A percentile compares a stretch with the other conserved stretches of the same genome.
Evolutionary conservation across 2,329 filamentous ascomycete genomes (phyloP).

Genomic region (Cadophora sp.): DNA sequence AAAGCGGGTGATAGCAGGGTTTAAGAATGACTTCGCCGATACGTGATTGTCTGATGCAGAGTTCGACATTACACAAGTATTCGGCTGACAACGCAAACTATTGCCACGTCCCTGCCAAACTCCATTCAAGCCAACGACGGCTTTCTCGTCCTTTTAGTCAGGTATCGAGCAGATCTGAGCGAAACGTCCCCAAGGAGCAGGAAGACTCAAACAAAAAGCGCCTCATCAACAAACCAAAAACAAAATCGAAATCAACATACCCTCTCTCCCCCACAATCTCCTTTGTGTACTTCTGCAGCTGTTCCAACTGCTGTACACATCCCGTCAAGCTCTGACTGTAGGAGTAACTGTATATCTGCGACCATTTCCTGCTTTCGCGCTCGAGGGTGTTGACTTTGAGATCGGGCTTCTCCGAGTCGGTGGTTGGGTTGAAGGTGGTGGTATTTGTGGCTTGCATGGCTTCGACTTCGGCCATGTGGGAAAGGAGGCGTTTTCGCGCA

Average conservation of each 20-base stretch:
- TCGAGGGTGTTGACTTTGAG: constrained; percentile 15
- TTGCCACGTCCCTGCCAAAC: too few species aligned
- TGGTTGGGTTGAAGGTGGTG: not conserved
- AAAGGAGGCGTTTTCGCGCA: constrained; percentile 57
- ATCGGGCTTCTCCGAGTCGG: not conserved
- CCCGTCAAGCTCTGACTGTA: constrained; percentile 60
- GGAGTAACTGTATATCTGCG: constrained; percentile 62
- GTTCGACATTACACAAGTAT: not conserved
- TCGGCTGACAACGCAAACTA: too few species aligned
- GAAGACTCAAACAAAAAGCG: not conserved
- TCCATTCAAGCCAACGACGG: not conserved
- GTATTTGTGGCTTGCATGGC: constrained; percentile 39
- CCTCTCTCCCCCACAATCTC: constrained; percentile 62
- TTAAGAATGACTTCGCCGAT: not conserved
- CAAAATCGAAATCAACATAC: constrained; percentile 28
- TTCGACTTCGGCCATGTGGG: constrained; percentile 58
- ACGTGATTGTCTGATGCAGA: not conserved
- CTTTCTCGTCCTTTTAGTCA: too few species aligned
- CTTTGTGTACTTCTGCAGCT: constrained; percentile 62
- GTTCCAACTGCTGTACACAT: constrained; percentile 59
- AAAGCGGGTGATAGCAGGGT: too few species aligned
- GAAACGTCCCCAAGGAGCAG: too few species aligned
- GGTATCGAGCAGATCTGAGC: too few species aligned
- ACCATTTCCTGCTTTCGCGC: constrained; percentile 52
- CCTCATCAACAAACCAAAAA: not conserved